Percentiles rank a stretch among this genome's conserved stretches.
phyloP scores from a whole-genome alignment of 2,329 filamentous ascomycete species.

The Achaetomium macrosporum region DNA sequence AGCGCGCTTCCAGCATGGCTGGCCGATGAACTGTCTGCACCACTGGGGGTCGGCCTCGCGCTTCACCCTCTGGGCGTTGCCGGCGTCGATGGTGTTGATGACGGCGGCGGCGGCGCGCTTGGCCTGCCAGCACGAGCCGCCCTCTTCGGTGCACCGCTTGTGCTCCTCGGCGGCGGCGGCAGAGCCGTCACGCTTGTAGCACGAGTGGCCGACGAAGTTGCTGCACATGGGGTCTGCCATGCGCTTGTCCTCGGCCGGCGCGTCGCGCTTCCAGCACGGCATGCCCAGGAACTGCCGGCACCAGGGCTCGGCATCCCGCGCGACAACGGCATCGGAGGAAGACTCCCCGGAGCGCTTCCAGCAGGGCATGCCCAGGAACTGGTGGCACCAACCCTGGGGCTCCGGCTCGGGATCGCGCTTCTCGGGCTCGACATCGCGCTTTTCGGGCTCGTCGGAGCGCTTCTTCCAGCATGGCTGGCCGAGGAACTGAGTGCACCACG shows the following conservation, averaged over 20 bases:
- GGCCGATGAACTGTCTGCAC: conserved; percentile 34
- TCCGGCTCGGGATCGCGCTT: neutral
- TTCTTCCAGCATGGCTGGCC: conserved; percentile 38
- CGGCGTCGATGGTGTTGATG: conserved; percentile 27
- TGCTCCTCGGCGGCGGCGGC: conserved; percentile 22
- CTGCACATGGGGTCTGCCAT: conserved; percentile 23
- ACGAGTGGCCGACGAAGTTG: conserved; percentile 27
- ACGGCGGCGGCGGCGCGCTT: conserved; percentile 36
- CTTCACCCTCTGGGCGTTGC: conserved; percentile 24
- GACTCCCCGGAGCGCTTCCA: conserved; percentile 7
- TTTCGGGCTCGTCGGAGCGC: too few relatives aligned
- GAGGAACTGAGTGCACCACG: conserved; percentile 29
- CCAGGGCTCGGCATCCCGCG: conserved; percentile 29
- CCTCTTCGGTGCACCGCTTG: conserved; percentile 25
- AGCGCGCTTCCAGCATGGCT: conserved; percentile 35
- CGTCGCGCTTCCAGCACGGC: conserved; percentile 31
- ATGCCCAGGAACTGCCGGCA: conserved; percentile 31
- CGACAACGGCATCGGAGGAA: conserved; percentile 11
- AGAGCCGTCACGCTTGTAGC: conserved; percentile 31
- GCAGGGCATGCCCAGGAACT: conserved; percentile 36
- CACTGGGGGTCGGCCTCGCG: conserved; percentile 24
- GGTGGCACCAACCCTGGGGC: conserved; percentile 26
- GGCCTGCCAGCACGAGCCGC: conserved; percentile 39
- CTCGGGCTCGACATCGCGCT: too few relatives aligned
- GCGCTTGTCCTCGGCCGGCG: conserved; percentile 25